Conservation (phyloP, 1,284 basidiomycete species). For the Ceratobasidium sp. region DNA sequence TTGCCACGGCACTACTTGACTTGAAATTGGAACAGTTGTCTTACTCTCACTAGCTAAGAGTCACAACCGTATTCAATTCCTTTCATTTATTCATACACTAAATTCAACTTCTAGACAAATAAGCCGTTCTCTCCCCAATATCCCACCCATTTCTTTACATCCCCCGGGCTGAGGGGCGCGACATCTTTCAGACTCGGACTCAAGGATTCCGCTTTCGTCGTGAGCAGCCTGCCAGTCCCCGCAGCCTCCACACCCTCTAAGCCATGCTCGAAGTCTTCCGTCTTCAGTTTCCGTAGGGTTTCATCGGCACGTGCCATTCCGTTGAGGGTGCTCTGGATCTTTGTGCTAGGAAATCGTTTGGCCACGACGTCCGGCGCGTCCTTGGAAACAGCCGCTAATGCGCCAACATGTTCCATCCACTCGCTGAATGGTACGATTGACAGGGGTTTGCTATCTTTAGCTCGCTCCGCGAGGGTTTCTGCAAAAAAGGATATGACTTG, state of each 20-base stretch:
- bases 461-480: slow-evolving; percentile 48
- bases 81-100: too few species aligned
- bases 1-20: too few species aligned
- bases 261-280: slow-evolving; percentile 21
- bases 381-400: slow-evolving; percentile 51
- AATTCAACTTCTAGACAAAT: too few species aligned
- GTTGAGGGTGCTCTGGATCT: slow-evolving; percentile 16
- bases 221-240: slow-evolving; percentile 50
- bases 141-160: slow-evolving; percentile 52
- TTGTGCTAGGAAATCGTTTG: slow-evolving; percentile 53
- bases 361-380: slow-evolving; percentile 56
- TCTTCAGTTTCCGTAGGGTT: not conserved
- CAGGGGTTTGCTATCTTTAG: not conserved
- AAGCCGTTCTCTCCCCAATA: slow-evolving; percentile 53
- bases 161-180: slow-evolving; percentile 48
- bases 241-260: slow-evolving; percentile 48
- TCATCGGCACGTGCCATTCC: slow-evolving; percentile 12
- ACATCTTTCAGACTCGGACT: slow-evolving; percentile 50
- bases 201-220: slow-evolving; percentile 48
- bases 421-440: slow-evolving; percentile 53
- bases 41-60: too few species aligned
- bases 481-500: slow-evolving; percentile 51
- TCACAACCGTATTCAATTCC: too few species aligned
- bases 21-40: too few species aligned
- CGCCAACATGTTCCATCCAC: slow-evolving; percentile 54